Evolutionary conservation across 306 rosid species (phyloP), one percentile per base, ranked within the genome.

Genomic region (Prunus armeniaca): DNA sequence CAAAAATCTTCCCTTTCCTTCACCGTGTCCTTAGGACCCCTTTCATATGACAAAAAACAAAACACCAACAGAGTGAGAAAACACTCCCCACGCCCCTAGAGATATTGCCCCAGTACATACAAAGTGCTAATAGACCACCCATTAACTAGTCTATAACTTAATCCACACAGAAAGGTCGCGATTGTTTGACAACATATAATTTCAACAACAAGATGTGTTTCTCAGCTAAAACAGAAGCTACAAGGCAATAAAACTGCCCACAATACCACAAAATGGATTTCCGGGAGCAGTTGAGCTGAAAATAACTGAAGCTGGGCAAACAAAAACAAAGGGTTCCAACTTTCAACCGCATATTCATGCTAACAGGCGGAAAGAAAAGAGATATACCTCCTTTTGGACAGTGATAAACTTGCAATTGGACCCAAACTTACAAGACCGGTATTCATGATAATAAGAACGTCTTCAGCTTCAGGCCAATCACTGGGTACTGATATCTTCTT

Each of bases 401-500:
- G 71, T 96, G 99, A 75, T 96, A 72, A 92, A 96, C 81, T 84
- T 96, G 96, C 99, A 92, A 73, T 88, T 82, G 77, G 86, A 82
- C 73, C 97, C 97, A 68, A 92, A 96, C 80, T 96, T 96, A 80
- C 99, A 96, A 78, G 65, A 76, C 99, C 93, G 47, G 97, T 96
- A 83, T 86, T 96, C 38, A 96, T n/a, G 86, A 77, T 91, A 96
- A 78, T 76, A 96, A 6, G 96, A 63, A 75, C 99, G 78, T 92
- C 99, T 80, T 88, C 96, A 50, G 99, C 99, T 32, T 92, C 99
- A 2, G 97, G 97, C 80, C 99, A n/a, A n/a, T 85, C 83, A 91
- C 82, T 2, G 99, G 99, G 45, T 83, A 87, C 66, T 86, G 91
- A 13, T 76, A 81, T 67, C 25, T 80, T 55, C 47, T 65, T 30